Evolutionary conservation across 208 protist genomes (phyloP), one percentile per base, ranked within the genome.

Genomic region (Strigomonas oncopelti): DNA sequence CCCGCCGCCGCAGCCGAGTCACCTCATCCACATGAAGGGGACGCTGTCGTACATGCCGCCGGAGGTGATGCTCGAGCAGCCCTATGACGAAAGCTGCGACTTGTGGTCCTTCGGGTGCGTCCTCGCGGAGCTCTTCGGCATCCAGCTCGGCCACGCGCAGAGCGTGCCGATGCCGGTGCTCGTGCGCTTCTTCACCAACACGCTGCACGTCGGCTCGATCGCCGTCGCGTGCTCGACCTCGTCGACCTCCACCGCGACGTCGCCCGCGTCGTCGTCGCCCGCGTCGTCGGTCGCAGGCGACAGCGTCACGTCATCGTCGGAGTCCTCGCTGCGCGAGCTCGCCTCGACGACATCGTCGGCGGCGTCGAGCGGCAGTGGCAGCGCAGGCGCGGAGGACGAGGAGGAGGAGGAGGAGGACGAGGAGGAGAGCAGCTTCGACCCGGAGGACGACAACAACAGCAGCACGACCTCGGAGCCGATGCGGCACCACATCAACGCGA

Each of bases 11-110:
- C 13, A n/a, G 13, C 13, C 42, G 42, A 48, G 67, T 22, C 58
- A 78, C 32, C 75, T 92, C 57, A 79, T 63, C 0, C 87, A 88
- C 60, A 92, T 92, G 82, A 88, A 87, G 42, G 89, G 89, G 13
- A 94, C 89, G 25, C 61, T 91, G 51, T 69, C 80, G 27, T 94
- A 94, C 75, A 94, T 94, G 89, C 75, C 84, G 24, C 89, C 89
- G 9, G 85, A 94, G 71, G 88, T 94, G 74, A 74, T 94, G 48
- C 70, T 94, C 0, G 82, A 83, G 32, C 86, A 94, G 71, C 76
- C 77, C 22, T 94, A 94, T 76, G 77, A 82, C 51, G 83, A 89
- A 61, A 75, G 84, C 51, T 92, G 86, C 64, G 89, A 94, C 59
- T 71, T 94, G 60, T 94, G 89, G 86, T 89, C 81, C 31, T 81